phyloP scores from a whole-genome alignment of 306 rosid species.

The Malus fusca region DNA sequence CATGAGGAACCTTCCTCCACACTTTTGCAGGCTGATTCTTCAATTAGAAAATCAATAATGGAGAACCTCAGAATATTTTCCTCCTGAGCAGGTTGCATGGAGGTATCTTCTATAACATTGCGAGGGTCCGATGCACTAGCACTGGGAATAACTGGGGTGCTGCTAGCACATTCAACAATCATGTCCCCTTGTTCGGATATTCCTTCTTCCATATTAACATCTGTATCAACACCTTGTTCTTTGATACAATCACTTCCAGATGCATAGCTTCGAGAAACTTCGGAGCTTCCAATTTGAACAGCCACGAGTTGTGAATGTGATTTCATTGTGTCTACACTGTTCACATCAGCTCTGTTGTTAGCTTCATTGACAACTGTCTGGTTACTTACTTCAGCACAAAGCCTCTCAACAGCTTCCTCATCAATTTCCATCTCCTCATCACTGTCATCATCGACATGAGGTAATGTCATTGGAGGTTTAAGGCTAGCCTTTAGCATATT shows the following conservation, averaged over 20 bases:
- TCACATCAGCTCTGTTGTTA: slow-evolving; percentile 9
- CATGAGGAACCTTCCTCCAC: slow-evolving; percentile 18
- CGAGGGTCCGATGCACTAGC: slow-evolving; percentile 9
- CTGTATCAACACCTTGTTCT: slow-evolving; percentile 28
- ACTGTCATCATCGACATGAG: slow-evolving; percentile 68
- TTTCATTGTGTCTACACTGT: slow-evolving; percentile 2
- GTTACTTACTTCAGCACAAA: slow-evolving; percentile 40
- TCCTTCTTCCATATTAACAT: slow-evolving; percentile 51
- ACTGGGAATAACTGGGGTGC: slow-evolving; percentile 10
- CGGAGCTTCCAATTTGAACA: slow-evolving; percentile 18
- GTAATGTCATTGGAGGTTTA: slow-evolving; percentile 38
- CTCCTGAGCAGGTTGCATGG: slow-evolving; percentile 16
- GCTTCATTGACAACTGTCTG: slow-evolving; percentile 23
- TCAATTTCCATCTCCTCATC: slow-evolving; percentile 99
- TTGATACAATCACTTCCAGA: slow-evolving; percentile 10
- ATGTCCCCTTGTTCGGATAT: slow-evolving; percentile 27
- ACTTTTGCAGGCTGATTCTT: slow-evolving; percentile 35
- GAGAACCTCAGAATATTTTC: slow-evolving; percentile 26
- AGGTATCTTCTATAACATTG: slow-evolving; percentile 19
- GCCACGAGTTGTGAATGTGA: slow-evolving; percentile 14
- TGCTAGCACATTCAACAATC: slow-evolving; percentile 22
- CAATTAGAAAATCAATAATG: slow-evolving; percentile 24
- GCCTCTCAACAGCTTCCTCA: slow-evolving; percentile 68
- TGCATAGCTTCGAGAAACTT: slow-evolving; percentile 3
- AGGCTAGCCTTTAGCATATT: slow-evolving; percentile 62